A percentile compares a stretch with the other conserved stretches of the same genome.
These are phyloP conservation scores for Marasmius oreades DNA, from an alignment of 1,284 basidiomycete species.

Conservation along the genomic window DNA sequence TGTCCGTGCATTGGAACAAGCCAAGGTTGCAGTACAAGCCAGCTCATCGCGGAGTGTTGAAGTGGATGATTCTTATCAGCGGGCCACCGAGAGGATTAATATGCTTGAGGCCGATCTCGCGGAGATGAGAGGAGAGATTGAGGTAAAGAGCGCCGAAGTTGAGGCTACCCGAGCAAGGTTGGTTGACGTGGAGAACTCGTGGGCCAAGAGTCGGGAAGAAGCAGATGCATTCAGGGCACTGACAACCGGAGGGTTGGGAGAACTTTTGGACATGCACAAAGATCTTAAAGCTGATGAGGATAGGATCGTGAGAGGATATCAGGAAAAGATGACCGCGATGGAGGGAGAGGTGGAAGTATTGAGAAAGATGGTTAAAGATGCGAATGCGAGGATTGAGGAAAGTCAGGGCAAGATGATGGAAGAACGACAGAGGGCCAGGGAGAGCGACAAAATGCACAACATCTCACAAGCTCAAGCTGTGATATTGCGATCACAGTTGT, in stretches of 20 bases:
- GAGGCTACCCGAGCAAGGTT: slow-evolving; percentile 65
- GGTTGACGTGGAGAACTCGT: slow-evolving; percentile 78
- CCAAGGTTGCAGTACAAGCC: slow-evolving; percentile 73
- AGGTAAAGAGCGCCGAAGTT: slow-evolving; percentile 67
- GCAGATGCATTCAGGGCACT: slow-evolving; percentile 81
- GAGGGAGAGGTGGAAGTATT: slow-evolving; percentile 75
- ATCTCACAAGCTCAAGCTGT: slow-evolving; percentile 76
- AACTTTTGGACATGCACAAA: slow-evolving; percentile 81
- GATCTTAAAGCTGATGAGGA: slow-evolving; percentile 80
- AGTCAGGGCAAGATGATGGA: slow-evolving; percentile 67
- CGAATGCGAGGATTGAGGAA: slow-evolving; percentile 67
- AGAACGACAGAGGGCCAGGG: slow-evolving; percentile 63
- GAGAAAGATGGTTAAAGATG: slow-evolving; percentile 76
- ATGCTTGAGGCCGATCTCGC: slow-evolving; percentile 72
- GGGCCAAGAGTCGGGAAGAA: slow-evolving; percentile 88
- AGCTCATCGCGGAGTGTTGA: slow-evolving; percentile 80
- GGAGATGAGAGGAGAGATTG: slow-evolving; percentile 77
- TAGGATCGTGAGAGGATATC: slow-evolving; percentile 66
- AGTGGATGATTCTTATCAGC: slow-evolving; percentile 73
- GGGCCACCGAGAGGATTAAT: slow-evolving; percentile 62
- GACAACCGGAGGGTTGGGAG: slow-evolving; percentile 80
- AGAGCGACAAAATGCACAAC: slow-evolving; percentile 70
- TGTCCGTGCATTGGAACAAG: slow-evolving; percentile 82
- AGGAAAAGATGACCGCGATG: slow-evolving; percentile 78
- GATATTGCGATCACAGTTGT: slow-evolving; percentile 75